Evolutionary conservation across 805 yeast species (phyloP).

Genomic region (Naumovozyma castellii): DNA sequence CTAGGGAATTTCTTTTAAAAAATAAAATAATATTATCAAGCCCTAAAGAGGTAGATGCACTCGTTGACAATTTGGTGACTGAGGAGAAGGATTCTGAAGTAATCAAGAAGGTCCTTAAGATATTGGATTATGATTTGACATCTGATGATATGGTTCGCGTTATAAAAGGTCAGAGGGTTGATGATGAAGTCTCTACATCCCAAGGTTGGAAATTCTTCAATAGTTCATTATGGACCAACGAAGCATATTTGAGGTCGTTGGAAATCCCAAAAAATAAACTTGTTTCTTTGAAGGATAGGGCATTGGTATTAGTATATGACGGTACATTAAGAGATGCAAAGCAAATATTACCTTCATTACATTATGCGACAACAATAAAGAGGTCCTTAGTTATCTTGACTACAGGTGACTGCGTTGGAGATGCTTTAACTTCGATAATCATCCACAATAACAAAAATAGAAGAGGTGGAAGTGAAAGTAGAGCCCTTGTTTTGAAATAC

Average conservation of each 20-base stretch:
- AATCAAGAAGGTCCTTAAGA: slow-evolving; percentile 13
- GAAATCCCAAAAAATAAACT: slow-evolving; percentile 19
- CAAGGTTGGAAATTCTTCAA: slow-evolving; percentile 26
- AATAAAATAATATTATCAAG: slow-evolving; percentile 11
- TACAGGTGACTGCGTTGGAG: slow-evolving; percentile 23
- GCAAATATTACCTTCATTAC: slow-evolving; percentile 21
- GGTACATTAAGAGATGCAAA: slow-evolving; percentile 22
- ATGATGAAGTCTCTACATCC: slow-evolving; percentile 24
- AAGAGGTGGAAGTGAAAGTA: slow-evolving; percentile 14
- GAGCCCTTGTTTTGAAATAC: slow-evolving; percentile 18
- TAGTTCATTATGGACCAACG: slow-evolving; percentile 23
- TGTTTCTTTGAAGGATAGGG: slow-evolving; percentile 15
- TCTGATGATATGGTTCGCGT: slow-evolving; percentile 27
- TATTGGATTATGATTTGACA: slow-evolving; percentile 19
- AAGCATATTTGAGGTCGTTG: slow-evolving; percentile 24
- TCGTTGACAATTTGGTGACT: slow-evolving; percentile 10
- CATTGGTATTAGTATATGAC: slow-evolving; percentile 21
- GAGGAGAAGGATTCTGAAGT: slow-evolving; percentile 11
- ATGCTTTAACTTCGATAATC: slow-evolving; percentile 23
- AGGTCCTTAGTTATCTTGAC: slow-evolving; percentile 21
- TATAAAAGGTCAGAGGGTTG: slow-evolving; percentile 18
- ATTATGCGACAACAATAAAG: slow-evolving; percentile 17
- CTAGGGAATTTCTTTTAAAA: slow-evolving; percentile 9
- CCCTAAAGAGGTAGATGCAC: slow-evolving; percentile 10
- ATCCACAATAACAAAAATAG: slow-evolving; percentile 26